phyloP scores from a whole-genome alignment of 116 monocot genomes.

The Papilionanthe hybrid region DNA sequence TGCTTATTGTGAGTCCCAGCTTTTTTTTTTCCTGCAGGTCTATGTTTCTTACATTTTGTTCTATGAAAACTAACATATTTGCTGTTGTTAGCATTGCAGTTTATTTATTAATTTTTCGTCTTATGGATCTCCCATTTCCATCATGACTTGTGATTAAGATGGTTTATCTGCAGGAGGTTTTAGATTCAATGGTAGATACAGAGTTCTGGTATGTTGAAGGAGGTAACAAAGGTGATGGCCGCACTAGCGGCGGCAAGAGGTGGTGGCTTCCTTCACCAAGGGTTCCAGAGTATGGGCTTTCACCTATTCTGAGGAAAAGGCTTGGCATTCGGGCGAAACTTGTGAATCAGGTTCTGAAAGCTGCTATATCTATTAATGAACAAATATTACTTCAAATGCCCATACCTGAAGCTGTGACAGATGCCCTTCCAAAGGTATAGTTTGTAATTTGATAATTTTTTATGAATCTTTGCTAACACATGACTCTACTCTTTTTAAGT shows the following conservation, averaged over 20 bases:
- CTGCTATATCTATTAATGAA: slow-evolving; percentile 92
- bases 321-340: slow-evolving; percentile 68
- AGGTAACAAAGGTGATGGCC: slow-evolving; percentile 50
- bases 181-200: slow-evolving; percentile 77
- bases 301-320: slow-evolving; percentile 52
- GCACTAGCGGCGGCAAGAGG: slow-evolving; percentile 39
- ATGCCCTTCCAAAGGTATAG: slow-evolving; percentile 75
- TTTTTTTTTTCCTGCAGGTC: not conserved
- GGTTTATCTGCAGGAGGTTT: slow-evolving; percentile 58
- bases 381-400: slow-evolving; percentile 74
- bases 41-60: not conserved
- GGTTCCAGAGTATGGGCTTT: slow-evolving; percentile 72
- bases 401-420: slow-evolving; percentile 41
- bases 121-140: not conserved
- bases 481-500: not conserved
- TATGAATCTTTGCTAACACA: not conserved
- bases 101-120: not conserved
- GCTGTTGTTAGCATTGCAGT: not conserved
- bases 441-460: not conserved
- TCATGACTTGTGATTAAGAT: not conserved
- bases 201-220: slow-evolving; percentile 93
- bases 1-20: slow-evolving; percentile 69
- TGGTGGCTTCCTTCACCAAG: slow-evolving; percentile 95
- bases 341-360: slow-evolving; percentile 85
- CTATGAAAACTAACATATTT: not conserved